Conservation (phyloP, 257 asterid species). For the Nicotiana otophora region DNA sequence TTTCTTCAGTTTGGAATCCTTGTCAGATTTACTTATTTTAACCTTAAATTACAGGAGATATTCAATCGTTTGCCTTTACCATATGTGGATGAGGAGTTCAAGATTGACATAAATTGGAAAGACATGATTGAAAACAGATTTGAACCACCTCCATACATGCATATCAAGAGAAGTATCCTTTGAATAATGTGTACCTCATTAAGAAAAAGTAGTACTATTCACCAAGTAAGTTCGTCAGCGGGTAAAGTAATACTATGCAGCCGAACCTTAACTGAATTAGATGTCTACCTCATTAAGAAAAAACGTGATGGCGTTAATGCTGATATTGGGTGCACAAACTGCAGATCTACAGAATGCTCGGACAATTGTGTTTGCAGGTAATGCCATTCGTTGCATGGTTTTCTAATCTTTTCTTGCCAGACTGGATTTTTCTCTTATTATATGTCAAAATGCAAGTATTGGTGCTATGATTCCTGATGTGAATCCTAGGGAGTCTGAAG, state of each 20-base stretch:
- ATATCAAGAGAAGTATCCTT: slow-evolving; percentile 88
- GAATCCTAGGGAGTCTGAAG: slow-evolving; percentile 5
- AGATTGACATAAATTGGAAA: slow-evolving; percentile 70
- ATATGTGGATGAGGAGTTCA: slow-evolving; percentile 59
- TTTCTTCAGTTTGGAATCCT: slow-evolving; percentile 6
- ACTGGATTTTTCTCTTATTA: background rate
- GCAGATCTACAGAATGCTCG: slow-evolving; percentile 57
- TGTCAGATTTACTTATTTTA: slow-evolving; percentile 12
- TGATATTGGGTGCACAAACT: slow-evolving; percentile 80
- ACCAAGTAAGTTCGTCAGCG: background rate
- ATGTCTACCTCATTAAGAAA: slow-evolving; percentile 71
- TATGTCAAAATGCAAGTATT: background rate
- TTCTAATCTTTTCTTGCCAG: background rate
- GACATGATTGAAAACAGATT: slow-evolving; percentile 37
- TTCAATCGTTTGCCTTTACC: slow-evolving; percentile 72
- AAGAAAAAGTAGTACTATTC: background rate
- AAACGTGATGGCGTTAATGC: slow-evolving; percentile 46
- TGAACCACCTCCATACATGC: slow-evolving; percentile 65
- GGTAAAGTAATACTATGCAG: background rate
- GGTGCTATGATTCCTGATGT: background rate
- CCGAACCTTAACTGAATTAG: slow-evolving; percentile 55
- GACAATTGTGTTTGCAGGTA: slow-evolving; percentile 91
- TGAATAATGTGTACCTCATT: background rate
- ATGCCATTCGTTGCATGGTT: slow-evolving; percentile 9
- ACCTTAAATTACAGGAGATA: slow-evolving; percentile 42